These are phyloP conservation scores for Neoboletus magnificus DNA, from an alignment of 768 basidiomycete species.

Conservation along the genomic window DNA sequence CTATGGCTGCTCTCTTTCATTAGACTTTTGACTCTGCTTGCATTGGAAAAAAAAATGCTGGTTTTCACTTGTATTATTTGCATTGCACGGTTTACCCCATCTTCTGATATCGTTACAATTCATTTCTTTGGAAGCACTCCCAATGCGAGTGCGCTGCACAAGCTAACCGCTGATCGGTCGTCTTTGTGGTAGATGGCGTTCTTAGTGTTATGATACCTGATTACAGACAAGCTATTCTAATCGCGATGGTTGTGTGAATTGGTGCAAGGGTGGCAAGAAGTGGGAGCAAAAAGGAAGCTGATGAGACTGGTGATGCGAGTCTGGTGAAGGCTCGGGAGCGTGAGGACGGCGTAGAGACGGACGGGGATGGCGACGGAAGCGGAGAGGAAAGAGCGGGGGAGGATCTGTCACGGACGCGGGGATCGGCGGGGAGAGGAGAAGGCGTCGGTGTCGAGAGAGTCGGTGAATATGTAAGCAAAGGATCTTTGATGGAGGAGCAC, in stretches of 20 bases:
- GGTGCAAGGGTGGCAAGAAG: conserved; percentile 1
- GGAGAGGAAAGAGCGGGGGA: conserved; percentile 11
- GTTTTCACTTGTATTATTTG: conserved; percentile 35
- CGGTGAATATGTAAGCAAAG: conserved; percentile 26
- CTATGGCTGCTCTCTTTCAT: conserved; percentile 5
- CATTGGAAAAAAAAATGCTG: conserved; percentile 16
- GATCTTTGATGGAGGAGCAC: conserved; percentile 6
- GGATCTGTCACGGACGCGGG: conserved; percentile 8
- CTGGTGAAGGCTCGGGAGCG: conserved; percentile 13
- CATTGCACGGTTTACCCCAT: conserved; percentile 26
- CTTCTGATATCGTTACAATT: conserved; percentile 18
- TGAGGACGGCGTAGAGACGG: not conserved
- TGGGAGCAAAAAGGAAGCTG: conserved; percentile 20
- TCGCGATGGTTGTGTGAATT: conserved; percentile 8
- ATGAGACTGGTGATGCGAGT: not conserved
- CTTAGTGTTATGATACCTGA: conserved; percentile 34
- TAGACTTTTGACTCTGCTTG: conserved; percentile 23
- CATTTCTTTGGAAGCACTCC: conserved; percentile 26
- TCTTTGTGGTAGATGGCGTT: conserved; percentile 20
- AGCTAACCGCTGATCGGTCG: conserved; percentile 12
- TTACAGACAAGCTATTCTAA: conserved; percentile 30
- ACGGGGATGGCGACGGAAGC: conserved; percentile 13
- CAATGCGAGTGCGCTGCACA: conserved; percentile 14
- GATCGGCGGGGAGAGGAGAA: conserved; percentile 19
- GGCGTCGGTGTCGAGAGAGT: conserved; percentile 16